Evolutionary conservation across 257 asterid species (phyloP), one percentile per base, ranked within the genome.

Genomic region (Nicotiana undulata): DNA sequence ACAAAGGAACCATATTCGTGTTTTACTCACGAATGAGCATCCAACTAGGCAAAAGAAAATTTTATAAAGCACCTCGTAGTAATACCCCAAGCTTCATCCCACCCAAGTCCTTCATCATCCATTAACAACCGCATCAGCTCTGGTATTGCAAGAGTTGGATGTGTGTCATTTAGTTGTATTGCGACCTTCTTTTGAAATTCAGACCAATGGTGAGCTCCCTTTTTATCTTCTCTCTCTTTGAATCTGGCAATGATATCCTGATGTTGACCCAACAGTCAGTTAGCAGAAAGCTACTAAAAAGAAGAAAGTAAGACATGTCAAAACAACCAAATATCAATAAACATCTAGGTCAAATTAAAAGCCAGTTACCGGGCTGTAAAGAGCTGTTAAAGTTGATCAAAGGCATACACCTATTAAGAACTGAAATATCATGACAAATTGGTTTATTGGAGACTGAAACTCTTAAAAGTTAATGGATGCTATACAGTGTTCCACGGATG

Each of bases 11-110:
- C 59, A 46, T 22, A 72, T 74, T 13, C 16, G 16, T 49, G 61
- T 74, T 46, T 72, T 46, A 74, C 44, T 49, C 44, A 74, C 15
- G 40, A 49, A 55, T 24, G 79, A 74, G 44, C 79, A 74, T 29
- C 79, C 26, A 24, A 49, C 61, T 74, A 74, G 44, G 44, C 78
- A 81, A 85, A 68, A 75, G 52, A 61, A 84, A 58, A 63, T 32
- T 64, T 79, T 55, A 81, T 80, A 81, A 76, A 84, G 83, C 75
- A 95, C 99, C 97, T 96, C 63, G 88, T 86, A 81, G 97, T 94
- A 80, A 96, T 89, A 83, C 87, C 92, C 99, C 99, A 96, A 55
- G 99, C 95, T 83, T 96, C 98, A 85, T 94, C 99, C 99, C 99
- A 96, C 80, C 98, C 98, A 66, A 94, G 93, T 85, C 93, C 93